phyloP scores from a whole-genome alignment of 768 basidiomycete species.

The Russula sp. region DNA sequence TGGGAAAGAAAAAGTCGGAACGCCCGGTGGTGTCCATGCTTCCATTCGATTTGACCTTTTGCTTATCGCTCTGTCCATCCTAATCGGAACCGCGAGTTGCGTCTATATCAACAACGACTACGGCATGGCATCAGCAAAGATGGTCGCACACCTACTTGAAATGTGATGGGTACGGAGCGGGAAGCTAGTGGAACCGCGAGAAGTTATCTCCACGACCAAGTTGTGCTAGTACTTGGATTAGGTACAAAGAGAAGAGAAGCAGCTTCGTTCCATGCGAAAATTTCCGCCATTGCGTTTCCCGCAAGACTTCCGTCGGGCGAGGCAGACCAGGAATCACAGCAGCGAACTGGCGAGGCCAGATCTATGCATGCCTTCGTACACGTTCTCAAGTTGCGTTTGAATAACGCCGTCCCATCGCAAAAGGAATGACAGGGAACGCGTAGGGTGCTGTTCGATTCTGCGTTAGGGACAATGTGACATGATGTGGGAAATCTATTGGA shows the following conservation, averaged over 20 bases:
- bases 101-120: neutral
- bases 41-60: conserved; percentile 13
- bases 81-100: neutral
- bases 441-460: neutral
- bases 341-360: neutral
- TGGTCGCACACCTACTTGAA: conserved; percentile 1
- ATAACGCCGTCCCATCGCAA: neutral
- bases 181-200: neutral
- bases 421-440: neutral
- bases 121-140: conserved; percentile 1
- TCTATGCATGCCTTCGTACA: neutral
- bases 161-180: neutral
- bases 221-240: neutral
- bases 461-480: neutral
- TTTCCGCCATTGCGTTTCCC: neutral
- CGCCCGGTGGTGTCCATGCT: neutral
- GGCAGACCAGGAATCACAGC: neutral
- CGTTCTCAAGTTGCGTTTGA: neutral
- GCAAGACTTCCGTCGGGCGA: neutral
- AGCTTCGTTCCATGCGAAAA: conserved; percentile 3
- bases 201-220: neutral
- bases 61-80: conserved; percentile 3
- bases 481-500: neutral
- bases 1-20: neutral
- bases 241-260: neutral